These are phyloP conservation scores for Pichia sp. DNA, from an alignment of 1,139 yeast species.

Conservation along the genomic window DNA sequence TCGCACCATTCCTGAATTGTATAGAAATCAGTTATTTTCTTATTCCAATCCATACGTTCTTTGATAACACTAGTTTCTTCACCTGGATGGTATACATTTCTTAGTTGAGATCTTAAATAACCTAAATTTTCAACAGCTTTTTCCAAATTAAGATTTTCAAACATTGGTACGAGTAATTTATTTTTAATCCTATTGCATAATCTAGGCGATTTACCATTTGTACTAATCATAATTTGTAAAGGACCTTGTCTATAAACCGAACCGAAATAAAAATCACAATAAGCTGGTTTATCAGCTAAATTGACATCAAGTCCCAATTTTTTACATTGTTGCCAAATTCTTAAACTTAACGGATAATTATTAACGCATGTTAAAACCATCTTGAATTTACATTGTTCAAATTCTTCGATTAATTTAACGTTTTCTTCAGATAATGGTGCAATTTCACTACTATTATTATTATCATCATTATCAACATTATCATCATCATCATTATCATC, in stretches of 20 bases:
- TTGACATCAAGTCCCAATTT: conserved; percentile 57
- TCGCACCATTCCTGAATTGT: conserved; percentile 55
- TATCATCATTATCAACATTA: conserved; percentile 15
- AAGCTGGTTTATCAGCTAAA: conserved; percentile 76
- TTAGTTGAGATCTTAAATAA: conserved; percentile 44
- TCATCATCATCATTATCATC: conserved; percentile 28
- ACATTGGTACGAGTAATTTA: conserved; percentile 38
- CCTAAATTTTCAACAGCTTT: conserved; percentile 63
- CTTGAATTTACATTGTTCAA: conserved; percentile 44
- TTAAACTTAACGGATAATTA: conserved; percentile 54
- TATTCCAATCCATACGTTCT: conserved; percentile 69
- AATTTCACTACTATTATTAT: background rate
- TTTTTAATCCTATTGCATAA: conserved; percentile 62
- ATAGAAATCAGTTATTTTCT: conserved; percentile 55
- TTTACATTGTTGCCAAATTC: conserved; percentile 57
- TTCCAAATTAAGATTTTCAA: conserved; percentile 40
- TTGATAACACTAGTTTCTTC: conserved; percentile 49
- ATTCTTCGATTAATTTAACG: conserved; percentile 20
- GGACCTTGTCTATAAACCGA: conserved; percentile 73
- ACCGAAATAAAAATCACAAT: conserved; percentile 85
- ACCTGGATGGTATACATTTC: conserved; percentile 40
- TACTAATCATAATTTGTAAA: conserved; percentile 74
- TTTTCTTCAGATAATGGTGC: conserved; percentile 1
- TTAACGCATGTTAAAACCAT: conserved; percentile 72
- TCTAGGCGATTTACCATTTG: conserved; percentile 79